A percentile compares a stretch with the other conserved stretches of the same genome.
phyloP scores from a whole-genome alignment of 83 land plant species.

The Picea mariana region DNA sequence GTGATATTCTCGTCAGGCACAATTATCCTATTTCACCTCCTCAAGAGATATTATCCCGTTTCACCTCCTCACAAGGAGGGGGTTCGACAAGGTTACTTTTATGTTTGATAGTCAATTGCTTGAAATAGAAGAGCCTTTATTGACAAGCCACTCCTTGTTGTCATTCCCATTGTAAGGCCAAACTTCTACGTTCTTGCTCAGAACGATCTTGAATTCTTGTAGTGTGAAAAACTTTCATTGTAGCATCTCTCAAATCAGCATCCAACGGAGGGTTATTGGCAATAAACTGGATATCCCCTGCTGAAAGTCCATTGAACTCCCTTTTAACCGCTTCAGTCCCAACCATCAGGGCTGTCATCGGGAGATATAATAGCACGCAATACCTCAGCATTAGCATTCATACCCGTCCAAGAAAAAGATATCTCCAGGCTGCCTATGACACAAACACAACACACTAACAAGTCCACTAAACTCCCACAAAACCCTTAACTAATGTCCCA shows the following conservation, averaged over 20 bases:
- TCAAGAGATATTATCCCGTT: no score
- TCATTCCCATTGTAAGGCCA: background rate
- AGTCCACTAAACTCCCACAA: no score
- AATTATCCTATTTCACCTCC: no score
- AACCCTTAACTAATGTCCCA: constrained; percentile 89
- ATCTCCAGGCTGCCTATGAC: no score
- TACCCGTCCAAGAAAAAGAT: background rate
- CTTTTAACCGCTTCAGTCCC: background rate
- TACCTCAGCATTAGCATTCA: background rate
- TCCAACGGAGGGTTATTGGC: background rate
- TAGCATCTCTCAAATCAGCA: background rate
- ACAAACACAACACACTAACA: no score
- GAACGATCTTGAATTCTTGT: background rate
- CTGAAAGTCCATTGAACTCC: background rate
- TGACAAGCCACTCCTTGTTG: background rate
- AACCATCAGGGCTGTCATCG: background rate
- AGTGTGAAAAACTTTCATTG: background rate
- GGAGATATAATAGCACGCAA: background rate
- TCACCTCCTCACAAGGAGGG: no score
- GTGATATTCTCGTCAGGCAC: background rate
- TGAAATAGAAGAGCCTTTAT: background rate
- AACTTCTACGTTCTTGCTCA: background rate
- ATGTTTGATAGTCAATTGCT: background rate
- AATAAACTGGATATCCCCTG: background rate
- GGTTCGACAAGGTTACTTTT: background rate